These are phyloP conservation scores for Didymella lethalis DNA, from an alignment of 2,329 filamentous ascomycete genomes.

Conservation along the genomic window DNA sequence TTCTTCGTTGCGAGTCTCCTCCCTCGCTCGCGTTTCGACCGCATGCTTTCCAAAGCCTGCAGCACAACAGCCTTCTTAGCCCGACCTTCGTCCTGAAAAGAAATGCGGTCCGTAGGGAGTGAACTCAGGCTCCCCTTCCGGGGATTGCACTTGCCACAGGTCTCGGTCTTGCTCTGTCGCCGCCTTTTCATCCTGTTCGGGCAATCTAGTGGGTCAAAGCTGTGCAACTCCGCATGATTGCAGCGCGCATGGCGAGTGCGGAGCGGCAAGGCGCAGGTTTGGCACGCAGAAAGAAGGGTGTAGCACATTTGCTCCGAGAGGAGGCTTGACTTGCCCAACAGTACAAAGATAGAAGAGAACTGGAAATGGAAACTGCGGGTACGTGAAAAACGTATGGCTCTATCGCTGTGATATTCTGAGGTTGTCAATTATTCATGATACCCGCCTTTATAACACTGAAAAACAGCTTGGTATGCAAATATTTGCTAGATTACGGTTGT, in stretches of 20 bases:
- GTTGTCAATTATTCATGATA: not conserved
- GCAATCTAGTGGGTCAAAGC: slow-evolving; percentile 30
- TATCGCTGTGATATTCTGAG: not conserved
- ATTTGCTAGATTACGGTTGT: not conserved
- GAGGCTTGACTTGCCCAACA: not conserved
- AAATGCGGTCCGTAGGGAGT: not conserved
- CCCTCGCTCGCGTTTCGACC: not conserved
- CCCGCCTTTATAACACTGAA: not conserved
- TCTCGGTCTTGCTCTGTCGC: not conserved
- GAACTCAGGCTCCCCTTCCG: slow-evolving; percentile 31
- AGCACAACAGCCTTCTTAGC: not conserved
- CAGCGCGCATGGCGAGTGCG: slow-evolving; percentile 32
- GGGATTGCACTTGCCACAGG: slow-evolving; percentile 24
- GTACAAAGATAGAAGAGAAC: not conserved
- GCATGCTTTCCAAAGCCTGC: not conserved
- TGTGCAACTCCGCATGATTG: slow-evolving; percentile 31
- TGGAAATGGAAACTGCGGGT: not conserved
- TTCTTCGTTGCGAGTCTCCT: not conserved
- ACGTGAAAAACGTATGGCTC: not conserved
- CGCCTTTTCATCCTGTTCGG: slow-evolving; percentile 38
- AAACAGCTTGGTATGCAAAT: not conserved
- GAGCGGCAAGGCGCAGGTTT: slow-evolving; percentile 25
- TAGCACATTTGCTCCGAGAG: slow-evolving; percentile 33
- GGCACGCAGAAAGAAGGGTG: slow-evolving; percentile 34
- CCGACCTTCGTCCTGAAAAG: not conserved